These are phyloP conservation scores for Ilyonectria destructans DNA, from an alignment of 2,329 filamentous ascomycete genomes.

Conservation along the genomic window DNA sequence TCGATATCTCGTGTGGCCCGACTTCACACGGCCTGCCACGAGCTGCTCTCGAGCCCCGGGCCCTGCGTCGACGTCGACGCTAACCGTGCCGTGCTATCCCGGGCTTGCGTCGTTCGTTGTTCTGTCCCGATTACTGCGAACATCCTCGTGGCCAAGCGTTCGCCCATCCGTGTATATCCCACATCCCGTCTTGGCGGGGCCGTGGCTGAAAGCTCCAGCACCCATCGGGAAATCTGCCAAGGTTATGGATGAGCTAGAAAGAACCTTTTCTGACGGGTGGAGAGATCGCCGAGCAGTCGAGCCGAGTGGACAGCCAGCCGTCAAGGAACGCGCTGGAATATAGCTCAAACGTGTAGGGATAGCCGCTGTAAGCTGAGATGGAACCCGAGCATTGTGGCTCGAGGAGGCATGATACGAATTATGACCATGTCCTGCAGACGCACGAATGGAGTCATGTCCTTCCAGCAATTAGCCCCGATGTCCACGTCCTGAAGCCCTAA, in stretches of 20 bases:
- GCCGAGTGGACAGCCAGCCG: background rate
- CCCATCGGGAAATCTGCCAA: constrained; percentile 21
- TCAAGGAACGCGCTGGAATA: background rate
- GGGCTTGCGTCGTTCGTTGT: background rate
- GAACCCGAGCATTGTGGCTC: background rate
- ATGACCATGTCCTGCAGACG: constrained; percentile 9
- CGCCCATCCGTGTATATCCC: constrained; percentile 14
- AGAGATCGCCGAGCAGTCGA: too few relatives aligned
- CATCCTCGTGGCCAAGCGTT: background rate
- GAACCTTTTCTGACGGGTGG: constrained; percentile 14
- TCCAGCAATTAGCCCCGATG: background rate
- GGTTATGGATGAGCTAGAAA: constrained; percentile 18
- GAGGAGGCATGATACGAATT: background rate
- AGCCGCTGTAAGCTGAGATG: background rate
- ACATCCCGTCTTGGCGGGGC: constrained; percentile 13
- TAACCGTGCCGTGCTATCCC: too few relatives aligned
- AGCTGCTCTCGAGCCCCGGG: too few relatives aligned
- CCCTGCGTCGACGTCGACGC: too few relatives aligned
- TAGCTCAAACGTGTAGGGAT: constrained; percentile 20
- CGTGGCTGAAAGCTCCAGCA: background rate
- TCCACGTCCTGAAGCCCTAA: constrained; percentile 10
- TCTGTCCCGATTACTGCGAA: background rate
- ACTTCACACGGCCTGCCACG: too few relatives aligned
- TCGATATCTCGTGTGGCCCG: too few relatives aligned
- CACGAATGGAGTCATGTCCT: constrained; percentile 10